phyloP scores from a whole-genome alignment of 164 flowering plant species.

The Tetrastigma voinierianum region DNA sequence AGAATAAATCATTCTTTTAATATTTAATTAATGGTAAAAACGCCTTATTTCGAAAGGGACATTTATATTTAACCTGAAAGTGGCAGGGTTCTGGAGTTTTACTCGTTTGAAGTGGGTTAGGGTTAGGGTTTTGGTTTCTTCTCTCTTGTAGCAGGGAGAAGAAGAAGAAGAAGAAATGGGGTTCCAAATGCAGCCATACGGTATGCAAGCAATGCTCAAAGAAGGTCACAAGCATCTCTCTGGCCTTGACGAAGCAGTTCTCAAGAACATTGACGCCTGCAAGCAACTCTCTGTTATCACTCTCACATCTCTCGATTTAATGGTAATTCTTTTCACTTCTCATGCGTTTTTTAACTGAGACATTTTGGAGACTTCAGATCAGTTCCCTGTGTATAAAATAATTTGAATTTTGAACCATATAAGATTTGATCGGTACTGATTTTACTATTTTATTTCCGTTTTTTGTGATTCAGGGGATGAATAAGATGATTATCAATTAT shows the following conservation, averaged over 20 bases:
- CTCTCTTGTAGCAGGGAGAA: background rate
- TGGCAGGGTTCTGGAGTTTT: no score
- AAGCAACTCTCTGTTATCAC: constrained; percentile 84
- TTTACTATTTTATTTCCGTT: constrained; percentile 3
- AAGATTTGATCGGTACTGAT: background rate
- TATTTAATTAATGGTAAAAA: no score
- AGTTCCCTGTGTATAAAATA: background rate
- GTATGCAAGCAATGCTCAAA: constrained; percentile 76
- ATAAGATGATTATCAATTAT: constrained; percentile 97
- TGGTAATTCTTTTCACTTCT: constrained; percentile 37
- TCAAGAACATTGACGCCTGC: constrained; percentile 96
- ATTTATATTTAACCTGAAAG: no score
- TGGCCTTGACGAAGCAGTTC: constrained; percentile 93
- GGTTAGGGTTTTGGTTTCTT: constrained; percentile 7
- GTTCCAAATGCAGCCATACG: constrained; percentile 63
- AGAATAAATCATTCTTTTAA: no score
- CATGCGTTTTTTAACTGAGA: background rate
- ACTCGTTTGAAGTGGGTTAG: background rate
- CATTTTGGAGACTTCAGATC: background rate
- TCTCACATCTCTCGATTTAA: constrained; percentile 92
- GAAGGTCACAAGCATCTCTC: constrained; percentile 92
- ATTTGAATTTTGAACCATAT: background rate
- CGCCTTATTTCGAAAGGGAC: no score
- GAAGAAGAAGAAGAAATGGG: constrained; percentile 35
- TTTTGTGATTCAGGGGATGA: constrained; percentile 63